phyloP scores from a whole-genome alignment of 1,284 basidiomycete genomes.

The Microstroma glucosiphilum region DNA sequence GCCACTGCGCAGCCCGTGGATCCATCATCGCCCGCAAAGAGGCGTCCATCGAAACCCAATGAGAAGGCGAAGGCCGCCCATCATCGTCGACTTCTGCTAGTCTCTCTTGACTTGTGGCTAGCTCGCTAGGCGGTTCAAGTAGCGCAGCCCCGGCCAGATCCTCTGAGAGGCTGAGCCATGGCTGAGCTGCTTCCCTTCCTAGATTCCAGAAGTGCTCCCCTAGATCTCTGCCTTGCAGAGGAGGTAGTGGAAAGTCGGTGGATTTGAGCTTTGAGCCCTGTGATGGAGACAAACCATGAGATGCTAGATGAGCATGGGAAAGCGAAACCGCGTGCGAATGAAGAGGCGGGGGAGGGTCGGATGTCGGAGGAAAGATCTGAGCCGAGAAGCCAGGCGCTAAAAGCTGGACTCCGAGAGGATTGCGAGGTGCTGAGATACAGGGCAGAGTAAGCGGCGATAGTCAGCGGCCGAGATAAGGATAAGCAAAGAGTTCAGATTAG shows the following conservation, averaged over 20 bases:
- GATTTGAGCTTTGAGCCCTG: conserved; percentile 75
- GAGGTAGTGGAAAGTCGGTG: conserved; percentile 73
- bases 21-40: conserved; percentile 24
- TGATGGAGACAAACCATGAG: conserved; percentile 71
- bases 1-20: conserved; percentile 63
- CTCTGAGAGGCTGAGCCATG: conserved; percentile 72
- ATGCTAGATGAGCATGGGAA: conserved; percentile 68
- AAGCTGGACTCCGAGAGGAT: conserved; percentile 85
- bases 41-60: conserved; percentile 40
- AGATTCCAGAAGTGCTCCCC: conserved; percentile 84
- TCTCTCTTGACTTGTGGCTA: conserved; percentile 12
- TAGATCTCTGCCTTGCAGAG: conserved; percentile 72
- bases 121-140: conserved; percentile 58
- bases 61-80: conserved; percentile 11
- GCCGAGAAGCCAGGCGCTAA: conserved; percentile 71
- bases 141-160: conserved; percentile 59
- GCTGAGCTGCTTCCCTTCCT: conserved; percentile 67
- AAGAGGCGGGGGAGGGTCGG: conserved; percentile 63
- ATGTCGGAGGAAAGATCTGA: conserved; percentile 68
- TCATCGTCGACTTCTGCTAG: conserved; percentile 18
- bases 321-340: conserved; percentile 64
- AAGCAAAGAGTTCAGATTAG: too few species aligned
- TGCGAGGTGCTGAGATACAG: conserved; percentile 54
- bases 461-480: too few species aligned
- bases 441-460: too few species aligned